Evolutionary conservation across 768 basidiomycete genomes (phyloP), one percentile per base, ranked within the genome.

Genomic region (Tephrocybe sp.): DNA sequence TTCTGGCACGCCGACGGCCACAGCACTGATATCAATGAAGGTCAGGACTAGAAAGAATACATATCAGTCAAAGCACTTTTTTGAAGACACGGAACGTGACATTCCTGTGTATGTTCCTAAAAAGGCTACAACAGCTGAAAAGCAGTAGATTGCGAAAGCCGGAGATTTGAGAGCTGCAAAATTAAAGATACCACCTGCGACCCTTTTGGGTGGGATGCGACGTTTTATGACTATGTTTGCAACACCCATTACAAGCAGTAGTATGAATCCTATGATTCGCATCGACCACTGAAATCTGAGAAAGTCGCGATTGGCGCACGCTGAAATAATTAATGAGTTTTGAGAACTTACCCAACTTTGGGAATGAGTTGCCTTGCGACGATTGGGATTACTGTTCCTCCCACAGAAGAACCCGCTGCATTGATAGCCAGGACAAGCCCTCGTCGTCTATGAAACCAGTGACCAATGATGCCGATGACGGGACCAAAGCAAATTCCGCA

Each of bases 271-370:
- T 38, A 88, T 67, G 40, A 84, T 77, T 10, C 85, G 76, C 75
- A 86, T 77, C 0, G 86, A 82, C 86, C 86, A 88, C 41, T 75
- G 73, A 65, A 88, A 88, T 3, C 85, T 86, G 36, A 28, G 32
- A n/a, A n/a, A n/a, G n/a, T n/a, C n/a, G n/a, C n/a, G n/a, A n/a
- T n/a, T n/a, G n/a, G n/a, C n/a, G n/a, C n/a, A n/a, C n/a, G n/a
- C 15, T 46, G 36, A 38, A 33, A 5, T 10, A 18, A 17, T 24
- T 24, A 32, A n/a, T 32, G 32, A 30, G 34, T 5, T 9, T n/a
- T 4, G 34, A 30, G 20, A 34, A 59, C 76, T 12, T 61, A 81
- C 85, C 85, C 84, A 1, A 86, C 73, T 48, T 64, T 52, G 0
- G 72, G 67, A 48, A 85, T 73, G 17, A 86, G 68, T 24, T 72